Base-by-base conservation (phyloP, 306 rosid species). In the Cucurbita maxima region DNA sequence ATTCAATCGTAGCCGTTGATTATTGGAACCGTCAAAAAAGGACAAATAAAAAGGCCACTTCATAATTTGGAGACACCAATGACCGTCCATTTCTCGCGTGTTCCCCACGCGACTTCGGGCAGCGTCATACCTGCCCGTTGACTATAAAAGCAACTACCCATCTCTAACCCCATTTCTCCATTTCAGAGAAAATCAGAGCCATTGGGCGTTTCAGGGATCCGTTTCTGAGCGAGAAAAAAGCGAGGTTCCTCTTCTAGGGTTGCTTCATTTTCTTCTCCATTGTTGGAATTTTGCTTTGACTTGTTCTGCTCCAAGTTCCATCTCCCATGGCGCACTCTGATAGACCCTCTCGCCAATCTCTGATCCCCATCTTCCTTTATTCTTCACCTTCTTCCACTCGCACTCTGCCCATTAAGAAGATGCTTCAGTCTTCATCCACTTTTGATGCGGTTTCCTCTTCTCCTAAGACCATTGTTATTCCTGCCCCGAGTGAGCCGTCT, bases 281-380 rank as follows among this genome's bases (percentile, higher is more conserved):
- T 22, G 15, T 48, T 51, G 43, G 5, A 7, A 69, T 45, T 68
- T 67, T 7, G 10, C 71, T 64, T 56, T 4, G 53, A 13, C 13
- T 3, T 16, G 40, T 15, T 60, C 20, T 8, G 15, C 76, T 25
- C 71, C 20, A 5, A 50, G 12, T 15, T 56, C 5, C 20, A 20
- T 68, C 77, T 78, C 25, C 81, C 43, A 88, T 93, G 98, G 89
- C 85, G 59, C 13, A 77, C 71, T 51, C 92, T 0, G 92, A 88
- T 0, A 79, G 74, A 55, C 70, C 87, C 3, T 76, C 84, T 68
- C 88, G 90, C 18, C 85, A 82, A 58, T 79, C 89, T 37, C 84
- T 94, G 56, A 85, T 90, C 79, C 98, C 97, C 1, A 77, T 78
- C 79, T 87, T 84, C 83, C 90, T 94, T 75, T 94, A 90, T 76